Evolutionary conservation across 179 eudicot genomes (phyloP).

Genomic region (Actinidia polygama): DNA sequence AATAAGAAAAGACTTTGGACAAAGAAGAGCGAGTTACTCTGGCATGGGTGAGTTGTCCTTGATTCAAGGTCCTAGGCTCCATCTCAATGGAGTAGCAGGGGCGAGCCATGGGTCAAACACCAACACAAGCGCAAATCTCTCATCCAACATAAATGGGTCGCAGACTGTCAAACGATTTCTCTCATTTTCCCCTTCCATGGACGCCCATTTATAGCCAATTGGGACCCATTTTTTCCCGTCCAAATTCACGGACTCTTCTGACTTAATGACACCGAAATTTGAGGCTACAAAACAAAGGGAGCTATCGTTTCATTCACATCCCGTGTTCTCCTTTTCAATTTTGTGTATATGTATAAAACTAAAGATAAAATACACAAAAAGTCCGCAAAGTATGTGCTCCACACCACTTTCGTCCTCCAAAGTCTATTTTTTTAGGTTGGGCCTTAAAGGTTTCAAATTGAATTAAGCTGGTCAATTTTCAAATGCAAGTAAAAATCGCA

Average conservation of each 20-base stretch:
- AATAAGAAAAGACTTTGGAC: neutral
- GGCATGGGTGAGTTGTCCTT: conserved; percentile 36
- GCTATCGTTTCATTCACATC: conserved; percentile 11
- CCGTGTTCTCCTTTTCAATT: neutral
- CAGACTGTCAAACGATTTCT: conserved; percentile 5
- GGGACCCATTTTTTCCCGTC: neutral
- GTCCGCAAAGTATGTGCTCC: no score
- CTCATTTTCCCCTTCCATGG: neutral
- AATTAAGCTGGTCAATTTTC: no score
- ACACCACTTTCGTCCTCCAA: no score
- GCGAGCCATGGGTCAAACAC: conserved; percentile 30
- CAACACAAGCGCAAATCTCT: neutral
- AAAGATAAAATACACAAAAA: no score
- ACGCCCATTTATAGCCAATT: neutral
- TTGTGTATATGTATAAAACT: no score
- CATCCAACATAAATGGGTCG: conserved; percentile 2
- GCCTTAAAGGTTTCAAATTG: no score
- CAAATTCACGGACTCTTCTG: conserved; percentile 21
- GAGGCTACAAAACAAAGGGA: conserved; percentile 10
- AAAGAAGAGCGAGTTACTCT: conserved; percentile 22
- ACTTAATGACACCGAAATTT: neutral
- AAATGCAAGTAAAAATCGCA: no score
- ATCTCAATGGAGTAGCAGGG: conserved; percentile 40
- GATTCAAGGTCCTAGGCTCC: conserved; percentile 42
- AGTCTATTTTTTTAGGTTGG: no score